Evolutionary conservation across 1,284 basidiomycete genomes (phyloP), one percentile per base, ranked within the genome.

Genomic region (Puccinia coronata): DNA sequence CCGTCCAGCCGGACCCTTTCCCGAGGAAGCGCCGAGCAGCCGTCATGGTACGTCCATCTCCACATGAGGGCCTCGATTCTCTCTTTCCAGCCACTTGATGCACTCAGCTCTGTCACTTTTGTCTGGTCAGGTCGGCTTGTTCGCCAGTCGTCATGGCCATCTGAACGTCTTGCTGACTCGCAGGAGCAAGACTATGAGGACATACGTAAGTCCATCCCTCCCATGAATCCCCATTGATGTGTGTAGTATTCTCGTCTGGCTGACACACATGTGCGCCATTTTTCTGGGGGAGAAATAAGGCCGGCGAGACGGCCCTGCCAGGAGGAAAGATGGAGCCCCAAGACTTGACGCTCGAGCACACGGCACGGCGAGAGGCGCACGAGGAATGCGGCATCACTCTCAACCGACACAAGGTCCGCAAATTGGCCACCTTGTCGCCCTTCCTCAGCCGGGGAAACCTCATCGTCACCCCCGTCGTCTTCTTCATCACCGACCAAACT

Each of bases 381-480:
- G 76, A 78, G 28, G 76, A 78, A 65, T 78, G 76, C 43, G 63
- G 76, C 8, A 43, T 78, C 16, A 78, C 61, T 18, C 31, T 31
- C 11, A 25, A 78, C 53, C 47, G 47, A 11, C 59, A 78, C n/a
- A 78, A 78, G 43, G 76, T 78, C 39, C 41, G 47, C 1, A 78
- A 53, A 65, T 57, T 78, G 31, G 31, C 76, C 31, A 69, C 49
- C 18, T 41, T 78, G 49, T 3, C 41, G 0, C 76, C 76, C 51
- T 78, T 78, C 31, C 51, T 78, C 23, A 69, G n/a, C 47, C 59
- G 76, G 12, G 76, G 76, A 34, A 67, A 67, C 47, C 53, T 78
- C 25, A 78, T 78, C 51, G 76, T 78, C 63, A 78, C 76, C 23
- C 76, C 76, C 14, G 36, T 78, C 36, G 76, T 78, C 28, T 78